Percentiles rank a stretch among this genome's conserved stretches.
phyloP scores from a whole-genome alignment of 257 asterid genomes.

The Fraxinus pennsylvanica region DNA sequence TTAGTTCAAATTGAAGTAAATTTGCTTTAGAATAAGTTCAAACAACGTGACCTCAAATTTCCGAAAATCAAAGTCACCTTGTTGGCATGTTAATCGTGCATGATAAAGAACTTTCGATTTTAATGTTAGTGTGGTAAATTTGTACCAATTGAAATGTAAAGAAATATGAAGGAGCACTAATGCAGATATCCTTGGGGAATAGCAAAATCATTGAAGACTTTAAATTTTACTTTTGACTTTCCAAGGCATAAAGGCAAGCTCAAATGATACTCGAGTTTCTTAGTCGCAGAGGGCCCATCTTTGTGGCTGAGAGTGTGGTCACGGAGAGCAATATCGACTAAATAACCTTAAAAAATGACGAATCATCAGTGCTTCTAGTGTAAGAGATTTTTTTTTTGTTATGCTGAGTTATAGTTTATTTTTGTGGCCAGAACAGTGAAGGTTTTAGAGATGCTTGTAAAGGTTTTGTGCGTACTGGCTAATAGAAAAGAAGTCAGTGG shows the following conservation, averaged over 20 bases:
- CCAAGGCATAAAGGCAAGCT: neutral
- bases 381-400: neutral
- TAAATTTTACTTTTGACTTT: neutral
- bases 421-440: too few relatives aligned
- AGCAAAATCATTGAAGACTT: neutral
- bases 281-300: neutral
- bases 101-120: too few relatives aligned
- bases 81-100: neutral
- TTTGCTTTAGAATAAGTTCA: neutral
- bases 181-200: neutral
- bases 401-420: neutral
- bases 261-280: neutral
- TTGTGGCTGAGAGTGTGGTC: neutral
- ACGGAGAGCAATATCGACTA: neutral
- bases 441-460: too few relatives aligned
- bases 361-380: neutral
- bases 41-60: neutral
- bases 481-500: too few relatives aligned
- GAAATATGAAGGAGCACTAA: neutral
- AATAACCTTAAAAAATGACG: neutral
- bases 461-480: too few relatives aligned
- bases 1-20: neutral
- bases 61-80: neutral
- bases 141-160: neutral
- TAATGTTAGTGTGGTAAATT: too few relatives aligned